Conservation (phyloP, 2,329 filamentous ascomycete genomes). For the Peltaster fructicola region DNA sequence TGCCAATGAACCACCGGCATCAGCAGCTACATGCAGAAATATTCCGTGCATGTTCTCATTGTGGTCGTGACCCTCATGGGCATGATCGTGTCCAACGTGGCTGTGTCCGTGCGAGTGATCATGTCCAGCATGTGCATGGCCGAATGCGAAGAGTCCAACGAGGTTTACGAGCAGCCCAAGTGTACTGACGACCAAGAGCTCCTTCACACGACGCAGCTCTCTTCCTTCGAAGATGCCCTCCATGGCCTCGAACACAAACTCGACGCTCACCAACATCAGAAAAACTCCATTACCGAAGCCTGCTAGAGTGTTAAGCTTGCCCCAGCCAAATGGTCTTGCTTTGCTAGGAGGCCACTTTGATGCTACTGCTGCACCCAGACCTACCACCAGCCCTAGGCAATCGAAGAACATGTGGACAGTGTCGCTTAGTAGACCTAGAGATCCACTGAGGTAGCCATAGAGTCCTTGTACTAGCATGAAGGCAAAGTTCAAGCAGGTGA, state of each 20-base stretch:
- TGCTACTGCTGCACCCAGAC: slow-evolving; percentile 79
- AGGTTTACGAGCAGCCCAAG: slow-evolving; percentile 80
- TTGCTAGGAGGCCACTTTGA: slow-evolving; percentile 90
- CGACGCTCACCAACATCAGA: slow-evolving; percentile 83
- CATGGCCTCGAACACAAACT: slow-evolving; percentile 88
- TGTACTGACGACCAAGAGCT: slow-evolving; percentile 76
- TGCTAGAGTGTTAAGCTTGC: slow-evolving; percentile 89
- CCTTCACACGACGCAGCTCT: slow-evolving; percentile 65
- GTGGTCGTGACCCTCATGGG: slow-evolving; percentile 35
- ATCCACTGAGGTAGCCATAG: slow-evolving; percentile 87
- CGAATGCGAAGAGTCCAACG: slow-evolving; percentile 76
- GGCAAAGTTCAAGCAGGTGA: slow-evolving; percentile 78
- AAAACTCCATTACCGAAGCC: slow-evolving; percentile 95
- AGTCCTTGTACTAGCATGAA: slow-evolving; percentile 94
- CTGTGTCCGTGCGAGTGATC: slow-evolving; percentile 36
- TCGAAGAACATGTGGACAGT: slow-evolving; percentile 99
- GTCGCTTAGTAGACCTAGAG: slow-evolving; percentile 84
- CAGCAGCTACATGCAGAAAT: slow-evolving; percentile 85
- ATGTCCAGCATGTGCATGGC: slow-evolving; percentile 33
- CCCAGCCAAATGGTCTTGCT: slow-evolving; percentile 84
- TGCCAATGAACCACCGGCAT: slow-evolving; percentile 83
- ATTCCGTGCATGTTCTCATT: slow-evolving; percentile 99
- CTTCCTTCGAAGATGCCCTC: slow-evolving; percentile 72
- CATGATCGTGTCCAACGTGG: slow-evolving; percentile 28
- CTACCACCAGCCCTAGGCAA: slow-evolving; percentile 79